A percentile compares a stretch with the other conserved stretches of the same genome.
phyloP scores from a whole-genome alignment of 2,329 filamentous ascomycete species.

The Pseudogymnoascus sp. region DNA sequence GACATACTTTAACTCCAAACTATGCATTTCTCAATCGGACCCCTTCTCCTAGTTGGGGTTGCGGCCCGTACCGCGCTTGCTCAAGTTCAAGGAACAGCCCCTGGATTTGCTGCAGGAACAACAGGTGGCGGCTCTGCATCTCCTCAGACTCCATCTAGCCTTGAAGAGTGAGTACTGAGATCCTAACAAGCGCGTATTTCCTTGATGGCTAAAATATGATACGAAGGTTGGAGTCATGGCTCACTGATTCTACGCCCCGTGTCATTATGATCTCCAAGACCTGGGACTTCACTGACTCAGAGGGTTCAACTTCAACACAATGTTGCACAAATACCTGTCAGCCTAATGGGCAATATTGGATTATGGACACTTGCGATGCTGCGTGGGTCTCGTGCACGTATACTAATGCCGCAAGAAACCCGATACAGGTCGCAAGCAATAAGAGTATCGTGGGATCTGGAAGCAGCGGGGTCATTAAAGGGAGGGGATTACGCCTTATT shows the following conservation, averaged over 20 bases:
- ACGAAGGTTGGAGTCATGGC: slow-evolving; percentile 51
- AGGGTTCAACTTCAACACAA: background rate
- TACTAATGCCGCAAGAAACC: slow-evolving; percentile 21
- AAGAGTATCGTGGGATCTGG: slow-evolving; percentile 27
- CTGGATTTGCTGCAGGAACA: background rate
- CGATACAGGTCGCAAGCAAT: slow-evolving; percentile 23
- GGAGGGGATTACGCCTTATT: slow-evolving; percentile 25
- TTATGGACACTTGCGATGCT: background rate
- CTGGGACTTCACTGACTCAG: background rate
- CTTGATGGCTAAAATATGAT: slow-evolving; percentile 28
- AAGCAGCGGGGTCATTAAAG: slow-evolving; percentile 23
- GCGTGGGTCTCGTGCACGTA: slow-evolving; percentile 12
- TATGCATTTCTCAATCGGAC: background rate
- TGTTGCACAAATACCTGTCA: background rate
- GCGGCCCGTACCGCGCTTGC: background rate
- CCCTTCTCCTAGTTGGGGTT: background rate
- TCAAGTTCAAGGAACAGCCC: background rate
- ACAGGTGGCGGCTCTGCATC: slow-evolving; percentile 53
- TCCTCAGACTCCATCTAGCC: slow-evolving; percentile 46
- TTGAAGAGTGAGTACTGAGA: slow-evolving; percentile 31
- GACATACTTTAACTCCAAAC: background rate
- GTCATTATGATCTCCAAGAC: slow-evolving; percentile 52
- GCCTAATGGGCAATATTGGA: background rate
- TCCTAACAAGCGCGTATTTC: background rate
- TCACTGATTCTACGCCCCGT: slow-evolving; percentile 45